Base-by-base conservation (phyloP, 2,329 filamentous ascomycete genomes). In the Trichophyton equinum region DNA sequence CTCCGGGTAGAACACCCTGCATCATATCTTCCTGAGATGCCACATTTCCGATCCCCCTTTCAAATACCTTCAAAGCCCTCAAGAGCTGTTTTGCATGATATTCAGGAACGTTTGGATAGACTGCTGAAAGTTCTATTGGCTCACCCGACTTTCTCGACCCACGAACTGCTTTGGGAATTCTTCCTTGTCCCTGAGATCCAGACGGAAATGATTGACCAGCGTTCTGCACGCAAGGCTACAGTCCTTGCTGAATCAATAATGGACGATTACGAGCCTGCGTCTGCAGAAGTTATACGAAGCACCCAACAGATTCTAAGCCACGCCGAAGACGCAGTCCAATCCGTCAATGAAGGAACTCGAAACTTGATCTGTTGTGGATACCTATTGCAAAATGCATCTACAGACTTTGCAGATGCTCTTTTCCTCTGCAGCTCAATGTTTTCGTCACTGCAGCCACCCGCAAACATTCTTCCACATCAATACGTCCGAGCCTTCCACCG, bases 101-200 rank as follows among this genome's bases (percentile, higher is more conserved):
- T 91, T 58, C 95, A 99, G 71, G 77, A 90, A 51, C 85, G 87
- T 15, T 84, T 96, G 20, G 90, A 99, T 73, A 87, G 85, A 66
- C 96, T 97, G 68, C 77, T 99, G 67, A 89, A 89, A 65, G 89
- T 91, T 18, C 81, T 99, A 64, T 80, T 99, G 27, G 81, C 83
- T 7, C 94, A 99, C 69, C 88, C 92, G 2, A 97, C 94, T 0
- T 96, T 99, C 70, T 83, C 90, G 0, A 96, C 89, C 0, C 95
- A 99, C 70, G 94, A 99, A 76, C 90, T 97, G 82, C 81, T 99
- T 1, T 99, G 94, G 95, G 94, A 99, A 68, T 99, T 99, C 75
- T 96, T 99, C 74, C 81, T 99, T 0, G 91, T 99, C 11, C 94
- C 94, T 1, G 94, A 99, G 67, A 84, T 99, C 57, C 89, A 96